Evolutionary conservation across 2,329 filamentous ascomycete genomes (phyloP).

Genomic region (Penicillium hesseltinei): DNA sequence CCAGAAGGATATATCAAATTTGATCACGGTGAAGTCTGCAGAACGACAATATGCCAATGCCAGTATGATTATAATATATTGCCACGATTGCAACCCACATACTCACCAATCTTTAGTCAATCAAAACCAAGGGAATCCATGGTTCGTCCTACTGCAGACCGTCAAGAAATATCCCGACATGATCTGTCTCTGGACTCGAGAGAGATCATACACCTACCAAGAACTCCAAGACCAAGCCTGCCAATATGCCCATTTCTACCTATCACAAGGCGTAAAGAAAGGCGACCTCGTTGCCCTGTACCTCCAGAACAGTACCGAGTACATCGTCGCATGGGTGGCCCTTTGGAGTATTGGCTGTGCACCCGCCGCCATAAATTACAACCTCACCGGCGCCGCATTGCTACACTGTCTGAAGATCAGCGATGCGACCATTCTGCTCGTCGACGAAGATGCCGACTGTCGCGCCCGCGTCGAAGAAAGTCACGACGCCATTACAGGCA

Average conservation of each 20-base stretch:
- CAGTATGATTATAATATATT: constrained; percentile 36
- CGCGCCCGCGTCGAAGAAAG: constrained; percentile 57
- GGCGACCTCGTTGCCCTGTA: constrained; percentile 65
- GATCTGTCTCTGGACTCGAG: constrained; percentile 66
- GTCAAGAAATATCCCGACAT: constrained; percentile 53
- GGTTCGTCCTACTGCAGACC: constrained; percentile 63
- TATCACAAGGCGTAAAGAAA: constrained; percentile 56
- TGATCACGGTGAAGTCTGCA: constrained; percentile 47
- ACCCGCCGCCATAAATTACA: constrained; percentile 70
- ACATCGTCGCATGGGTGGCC: constrained; percentile 64
- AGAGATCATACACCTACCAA: constrained; percentile 58
- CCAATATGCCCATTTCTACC: constrained; percentile 63
- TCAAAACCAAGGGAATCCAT: constrained; percentile 58
- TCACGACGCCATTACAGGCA: constrained; percentile 48
- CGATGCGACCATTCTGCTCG: constrained; percentile 55
- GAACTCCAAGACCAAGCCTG: constrained; percentile 56
- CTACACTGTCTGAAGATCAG: constrained; percentile 64
- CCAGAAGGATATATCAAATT: constrained; percentile 55
- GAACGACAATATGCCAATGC: constrained; percentile 50
- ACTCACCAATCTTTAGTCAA: constrained; percentile 38
- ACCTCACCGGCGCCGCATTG: constrained; percentile 62
- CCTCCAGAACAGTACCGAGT: constrained; percentile 66
- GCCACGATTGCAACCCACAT: not conserved
- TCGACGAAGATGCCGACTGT: constrained; percentile 57
- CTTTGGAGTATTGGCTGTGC: constrained; percentile 65